Percentiles rank a stretch among this genome's conserved stretches.
Conservation (phyloP, 495 filamentous ascomycete species). For the Evansstolkia leycettana region DNA sequence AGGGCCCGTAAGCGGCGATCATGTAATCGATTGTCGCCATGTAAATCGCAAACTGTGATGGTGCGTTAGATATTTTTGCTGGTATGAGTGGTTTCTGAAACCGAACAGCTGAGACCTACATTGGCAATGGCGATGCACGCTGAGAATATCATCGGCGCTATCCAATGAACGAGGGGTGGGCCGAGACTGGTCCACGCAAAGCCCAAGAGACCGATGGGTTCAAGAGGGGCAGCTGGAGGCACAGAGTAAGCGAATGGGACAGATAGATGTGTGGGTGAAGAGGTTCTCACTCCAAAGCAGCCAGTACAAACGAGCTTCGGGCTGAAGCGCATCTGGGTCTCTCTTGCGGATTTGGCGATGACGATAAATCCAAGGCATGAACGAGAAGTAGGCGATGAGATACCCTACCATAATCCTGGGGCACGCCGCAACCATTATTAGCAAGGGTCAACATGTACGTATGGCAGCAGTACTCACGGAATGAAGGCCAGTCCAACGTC, state of each 20-base stretch:
- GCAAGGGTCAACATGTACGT: neutral
- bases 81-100: no score
- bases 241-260: neutral
- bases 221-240: slow-evolving; percentile 25
- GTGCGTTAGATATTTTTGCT: no score
- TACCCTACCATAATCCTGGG: slow-evolving; percentile 49
- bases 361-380: slow-evolving; percentile 43
- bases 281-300: slow-evolving; percentile 29
- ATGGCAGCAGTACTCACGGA: slow-evolving; percentile 1
- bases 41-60: slow-evolving; percentile 3
- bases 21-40: slow-evolving; percentile 4
- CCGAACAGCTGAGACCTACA: slow-evolving; percentile 1
- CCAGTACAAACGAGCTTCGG: slow-evolving; percentile 12
- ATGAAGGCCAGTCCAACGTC: slow-evolving; percentile 43
- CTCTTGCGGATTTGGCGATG: slow-evolving; percentile 27
- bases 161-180: slow-evolving; percentile 42
- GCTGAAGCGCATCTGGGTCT: slow-evolving; percentile 19
- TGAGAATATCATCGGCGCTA: slow-evolving; percentile 42
- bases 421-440: neutral
- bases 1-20: slow-evolving; percentile 56
- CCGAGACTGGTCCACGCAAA: slow-evolving; percentile 49
- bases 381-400: slow-evolving; percentile 44
- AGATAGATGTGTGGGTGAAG: slow-evolving; percentile 12
- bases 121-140: slow-evolving; percentile 48
- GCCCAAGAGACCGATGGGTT: slow-evolving; percentile 49